These are phyloP conservation scores for Monosporascus sp. DNA, from an alignment of 2,329 filamentous ascomycete species.

Conservation along the genomic window DNA sequence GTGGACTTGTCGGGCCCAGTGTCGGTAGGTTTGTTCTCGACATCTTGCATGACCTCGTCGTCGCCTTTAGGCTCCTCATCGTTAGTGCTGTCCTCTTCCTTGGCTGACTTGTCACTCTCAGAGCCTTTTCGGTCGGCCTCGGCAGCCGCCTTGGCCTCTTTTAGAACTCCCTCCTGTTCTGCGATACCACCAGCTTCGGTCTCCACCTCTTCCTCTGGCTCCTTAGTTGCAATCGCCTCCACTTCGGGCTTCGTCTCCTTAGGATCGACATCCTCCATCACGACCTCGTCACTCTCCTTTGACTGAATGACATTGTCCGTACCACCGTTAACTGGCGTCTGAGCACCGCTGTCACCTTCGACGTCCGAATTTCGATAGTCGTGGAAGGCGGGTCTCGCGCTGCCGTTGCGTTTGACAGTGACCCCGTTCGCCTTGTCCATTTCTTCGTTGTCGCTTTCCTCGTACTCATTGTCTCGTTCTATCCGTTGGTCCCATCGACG, in stretches of 20 bases:
- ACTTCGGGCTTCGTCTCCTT: slow-evolving; percentile 12
- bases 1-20: slow-evolving; percentile 15
- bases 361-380: slow-evolving; percentile 44
- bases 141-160: slow-evolving; percentile 21
- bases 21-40: slow-evolving; percentile 9
- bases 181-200: slow-evolving; percentile 8
- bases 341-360: slow-evolving; percentile 37
- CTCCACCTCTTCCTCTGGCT: slow-evolving; percentile 13
- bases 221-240: slow-evolving; percentile 30
- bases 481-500: slow-evolving; percentile 77
- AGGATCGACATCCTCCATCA: slow-evolving; percentile 26
- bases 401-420: slow-evolving; percentile 53
- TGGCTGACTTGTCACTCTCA: slow-evolving; percentile 12
- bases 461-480: slow-evolving; percentile 73
- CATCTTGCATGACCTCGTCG: slow-evolving; percentile 24
- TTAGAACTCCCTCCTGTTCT: slow-evolving; percentile 19
- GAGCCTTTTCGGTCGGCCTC: slow-evolving; percentile 27
- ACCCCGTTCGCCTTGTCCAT: slow-evolving; percentile 69
- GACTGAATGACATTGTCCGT: slow-evolving; percentile 31
- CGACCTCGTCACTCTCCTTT: slow-evolving; percentile 36
- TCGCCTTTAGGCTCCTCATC: slow-evolving; percentile 10
- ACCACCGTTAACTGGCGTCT: slow-evolving; percentile 32
- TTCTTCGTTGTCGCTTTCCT: slow-evolving; percentile 88
- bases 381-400: slow-evolving; percentile 44
- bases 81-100: slow-evolving; percentile 9